Base-by-base conservation (phyloP, 169 alveolate species). In the Plasmodium blacklocki region DNA sequence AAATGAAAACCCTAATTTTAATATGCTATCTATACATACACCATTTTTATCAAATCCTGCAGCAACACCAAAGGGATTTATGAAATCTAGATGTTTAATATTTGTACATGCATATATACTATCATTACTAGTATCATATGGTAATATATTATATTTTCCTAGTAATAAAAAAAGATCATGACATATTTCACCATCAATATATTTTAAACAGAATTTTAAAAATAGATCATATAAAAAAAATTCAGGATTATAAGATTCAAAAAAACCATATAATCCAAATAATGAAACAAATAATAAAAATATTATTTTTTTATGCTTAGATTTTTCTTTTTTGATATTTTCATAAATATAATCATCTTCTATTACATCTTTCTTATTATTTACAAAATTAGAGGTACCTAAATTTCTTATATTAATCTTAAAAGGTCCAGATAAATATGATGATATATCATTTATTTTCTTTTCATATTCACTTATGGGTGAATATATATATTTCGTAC, bases 1-100 rank as follows among this genome's bases (percentile, higher is more conserved):
- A 91, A 95, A 96, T 32, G 97, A 96, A 70, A 95, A 96, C 9
- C 98, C 98, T 70, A 96, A 85, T 60, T 96, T 94, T 32, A 76
- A 64, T n/a, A 93, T 64, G 14, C 52, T 11, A 58, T 73, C 88
- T 14, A 96, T 95, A 19, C 93, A 96, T 76, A 93, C 95, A 12
- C 95, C 96, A 29, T 96, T 89, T 62, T 96, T 96, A 80, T 96
- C 98, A 74, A 93, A 96, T 0, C 98, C 98, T 0, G 98, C 98
- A 12, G 98, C 97, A 70, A 96, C 93, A 14, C 98, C 98, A 67
- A 93, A 75, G 0, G 93, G 93, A 39, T 88, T 93, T 59, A 59
- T 43, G 63, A 92, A 88, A 0, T 70, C 19, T 18, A 92, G 1
- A 47, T 68, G 11, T 52, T 67, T 66, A 59, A 74, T 59, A 18